Percentiles rank a stretch among this genome's conserved stretches.
Evolutionary conservation across 306 rosid species (phyloP).

Genomic region (Medicago ruthenica): DNA sequence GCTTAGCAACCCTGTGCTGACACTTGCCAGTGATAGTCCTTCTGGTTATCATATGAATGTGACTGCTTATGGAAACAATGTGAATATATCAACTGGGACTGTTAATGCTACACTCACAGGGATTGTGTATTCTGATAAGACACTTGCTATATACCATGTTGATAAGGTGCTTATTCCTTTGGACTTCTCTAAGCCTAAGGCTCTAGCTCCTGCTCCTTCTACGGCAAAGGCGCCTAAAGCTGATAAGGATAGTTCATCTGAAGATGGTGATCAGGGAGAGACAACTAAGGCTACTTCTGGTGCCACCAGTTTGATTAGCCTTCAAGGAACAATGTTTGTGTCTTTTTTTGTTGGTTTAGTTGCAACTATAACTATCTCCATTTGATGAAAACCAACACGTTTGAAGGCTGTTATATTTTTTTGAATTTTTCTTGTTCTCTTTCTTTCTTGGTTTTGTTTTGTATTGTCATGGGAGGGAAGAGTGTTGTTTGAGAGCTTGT

Average conservation of each 20-base stretch:
- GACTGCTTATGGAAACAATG: slow-evolving; percentile 65
- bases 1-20: slow-evolving; percentile 61
- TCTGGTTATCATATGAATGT: slow-evolving; percentile 59
- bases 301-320: slow-evolving; percentile 22
- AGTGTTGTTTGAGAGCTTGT: slow-evolving; percentile 32
- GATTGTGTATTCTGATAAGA: slow-evolving; percentile 61
- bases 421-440: slow-evolving; percentile 5
- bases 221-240: slow-evolving; percentile 51
- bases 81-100: slow-evolving; percentile 64
- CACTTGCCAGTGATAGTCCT: slow-evolving; percentile 64
- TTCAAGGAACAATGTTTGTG: slow-evolving; percentile 37
- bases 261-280: slow-evolving; percentile 36
- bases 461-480: slow-evolving; percentile 1
- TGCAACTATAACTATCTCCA: not conserved
- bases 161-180: slow-evolving; percentile 65
- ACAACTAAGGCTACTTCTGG: slow-evolving; percentile 43
- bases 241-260: slow-evolving; percentile 47
- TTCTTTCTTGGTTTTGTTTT: slow-evolving; percentile 24
- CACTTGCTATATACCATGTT: slow-evolving; percentile 67
- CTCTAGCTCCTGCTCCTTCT: slow-evolving; percentile 55
- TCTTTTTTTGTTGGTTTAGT: slow-evolving; percentile 39
- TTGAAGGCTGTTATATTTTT: slow-evolving; percentile 10
- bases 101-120: slow-evolving; percentile 66
- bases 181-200: slow-evolving; percentile 55
- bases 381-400: slow-evolving; percentile 15